phyloP scores from a whole-genome alignment of 306 rosid species.

The Erythrophleum fordii region DNA sequence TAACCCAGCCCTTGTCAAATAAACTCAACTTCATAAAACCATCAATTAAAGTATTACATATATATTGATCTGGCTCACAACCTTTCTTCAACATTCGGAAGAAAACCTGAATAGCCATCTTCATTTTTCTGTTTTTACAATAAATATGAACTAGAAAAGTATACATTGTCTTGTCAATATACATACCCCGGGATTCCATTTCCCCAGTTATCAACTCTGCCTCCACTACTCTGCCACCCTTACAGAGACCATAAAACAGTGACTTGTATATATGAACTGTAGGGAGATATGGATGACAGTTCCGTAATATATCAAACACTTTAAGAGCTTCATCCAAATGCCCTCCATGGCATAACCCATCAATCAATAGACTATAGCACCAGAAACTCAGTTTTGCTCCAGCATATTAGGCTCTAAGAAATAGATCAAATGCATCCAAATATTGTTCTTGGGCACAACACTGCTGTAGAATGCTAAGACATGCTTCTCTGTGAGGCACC shows the following conservation, averaged over 20 bases:
- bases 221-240: conserved; percentile 45
- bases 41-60: conserved; percentile 48
- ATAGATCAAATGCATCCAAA: conserved; percentile 48
- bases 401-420: conserved; percentile 35
- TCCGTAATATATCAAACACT: conserved; percentile 48
- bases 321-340: conserved; percentile 51
- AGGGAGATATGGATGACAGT: conserved; percentile 32
- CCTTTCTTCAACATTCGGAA: conserved; percentile 52
- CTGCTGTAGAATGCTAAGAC: conserved; percentile 37
- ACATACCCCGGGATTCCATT: conserved; percentile 50
- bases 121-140: conserved; percentile 49
- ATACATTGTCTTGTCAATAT: conserved; percentile 52
- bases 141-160: conserved; percentile 50
- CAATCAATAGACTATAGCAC: conserved; percentile 46
- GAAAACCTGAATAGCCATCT: conserved; percentile 56
- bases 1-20: conserved; percentile 51
- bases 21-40: conserved; percentile 47
- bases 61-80: conserved; percentile 46
- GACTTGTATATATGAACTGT: conserved; percentile 49
- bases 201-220: conserved; percentile 48
- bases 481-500: conserved; percentile 43
- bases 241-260: conserved; percentile 54
- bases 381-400: conserved; percentile 36
- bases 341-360: conserved; percentile 48
- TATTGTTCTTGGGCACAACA: conserved; percentile 39